Base-by-base conservation (phyloP, 495 filamentous ascomycete genomes). In the Penicillium nucicola region DNA sequence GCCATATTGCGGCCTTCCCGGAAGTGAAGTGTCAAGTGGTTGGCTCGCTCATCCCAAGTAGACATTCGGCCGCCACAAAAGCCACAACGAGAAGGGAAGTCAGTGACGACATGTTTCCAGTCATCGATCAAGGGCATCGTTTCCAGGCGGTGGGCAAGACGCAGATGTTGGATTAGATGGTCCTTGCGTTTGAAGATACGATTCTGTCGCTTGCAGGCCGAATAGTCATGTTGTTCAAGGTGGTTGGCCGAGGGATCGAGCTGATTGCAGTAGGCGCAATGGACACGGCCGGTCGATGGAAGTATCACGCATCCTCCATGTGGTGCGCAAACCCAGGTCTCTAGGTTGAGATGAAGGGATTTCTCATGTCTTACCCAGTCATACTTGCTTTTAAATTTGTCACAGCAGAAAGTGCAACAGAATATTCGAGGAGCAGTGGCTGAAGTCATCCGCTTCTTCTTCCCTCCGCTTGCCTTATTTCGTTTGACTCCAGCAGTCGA, bases 281-380 rank as follows among this genome's bases (percentile, higher is more conserved):
- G 52, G 12, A 19, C n/a, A 17, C 43, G 41, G 17, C 56, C 51
- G 0, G 52, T 51, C 3, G 49, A 34, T 5, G 33, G 23, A 2
- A 43, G 44, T 19, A 51, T 38, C 2, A 55, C 42, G 2, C 42
- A 51, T 0, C 51, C 42, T 1, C 86, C 86, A 34, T 82, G 67
- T 1, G 85, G 84, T 12, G 81, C 78, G 60, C 86, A 90, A 13
- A 84, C 79, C 87, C 87, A 90, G 25, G 84, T 81, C 58, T 90
- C 87, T 0, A 90, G 74, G 9, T 79, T 84, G 35, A 90, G 59
- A 64, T 90, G 87, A 18, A 89, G 65, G 4, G 84, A 85, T 54
- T 89, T 90, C 60, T 90, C 87, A 60, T 90, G 87, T 33, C 87
- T 73, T 48, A 86, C 80, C 86, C 87, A 90, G 65, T 90, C 87